Evolutionary conservation across 2,329 filamentous ascomycete genomes (phyloP).

Genomic region (Beauveria asiatica): DNA sequence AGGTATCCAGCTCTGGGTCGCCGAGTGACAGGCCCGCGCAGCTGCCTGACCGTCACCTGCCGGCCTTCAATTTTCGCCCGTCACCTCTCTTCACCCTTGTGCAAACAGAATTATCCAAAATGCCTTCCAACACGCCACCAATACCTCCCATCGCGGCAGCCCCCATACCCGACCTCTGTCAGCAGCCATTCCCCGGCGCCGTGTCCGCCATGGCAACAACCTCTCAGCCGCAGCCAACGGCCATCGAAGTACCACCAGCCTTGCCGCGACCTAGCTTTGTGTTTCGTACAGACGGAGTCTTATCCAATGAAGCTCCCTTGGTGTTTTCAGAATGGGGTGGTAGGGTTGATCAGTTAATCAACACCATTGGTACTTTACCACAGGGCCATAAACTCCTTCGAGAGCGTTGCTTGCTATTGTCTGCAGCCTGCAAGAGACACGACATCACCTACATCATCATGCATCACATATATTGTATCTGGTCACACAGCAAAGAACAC

Average conservation of each 20-base stretch:
- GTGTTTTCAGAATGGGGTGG: neutral
- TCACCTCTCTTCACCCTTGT: neutral
- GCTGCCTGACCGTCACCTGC: neutral
- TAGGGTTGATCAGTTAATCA: neutral
- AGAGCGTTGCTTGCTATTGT: constrained; percentile 45
- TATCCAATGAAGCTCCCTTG: neutral
- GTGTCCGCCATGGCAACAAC: neutral
- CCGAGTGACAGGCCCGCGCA: no score
- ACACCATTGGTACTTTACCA: neutral
- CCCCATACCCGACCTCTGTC: neutral
- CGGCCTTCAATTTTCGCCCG: neutral
- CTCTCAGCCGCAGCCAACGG: neutral
- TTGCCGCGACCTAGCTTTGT: neutral
- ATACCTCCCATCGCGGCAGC: neutral
- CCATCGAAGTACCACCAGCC: neutral
- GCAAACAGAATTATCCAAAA: neutral
- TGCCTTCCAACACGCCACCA: neutral
- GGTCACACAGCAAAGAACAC: constrained; percentile 30
- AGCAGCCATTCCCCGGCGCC: constrained; percentile 3
- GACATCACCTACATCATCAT: constrained; percentile 58
- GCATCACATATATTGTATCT: constrained; percentile 57
- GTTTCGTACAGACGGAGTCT: neutral
- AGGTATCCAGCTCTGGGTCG: no score
- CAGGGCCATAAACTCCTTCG: neutral
- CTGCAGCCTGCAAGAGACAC: constrained; percentile 42